Evolutionary conservation across 257 asterid genomes (phyloP).

Genomic region (Cruciata laevipes): DNA sequence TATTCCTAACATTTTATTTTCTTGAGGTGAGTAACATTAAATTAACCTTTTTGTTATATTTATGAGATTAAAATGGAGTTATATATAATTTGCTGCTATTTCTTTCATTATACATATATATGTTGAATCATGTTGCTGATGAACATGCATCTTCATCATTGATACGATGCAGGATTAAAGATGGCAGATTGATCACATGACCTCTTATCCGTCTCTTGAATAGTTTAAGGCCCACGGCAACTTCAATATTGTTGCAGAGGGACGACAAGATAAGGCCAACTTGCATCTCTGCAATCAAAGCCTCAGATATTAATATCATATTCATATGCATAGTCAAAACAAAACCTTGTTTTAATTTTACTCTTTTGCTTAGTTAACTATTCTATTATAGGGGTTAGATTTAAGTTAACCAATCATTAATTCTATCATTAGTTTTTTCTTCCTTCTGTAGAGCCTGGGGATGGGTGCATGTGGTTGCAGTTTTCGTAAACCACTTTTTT

Average conservation of each 20-base stretch:
- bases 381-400: constrained; percentile 6
- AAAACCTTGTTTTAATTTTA: background rate
- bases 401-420: constrained; percentile 11
- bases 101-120: too few relatives aligned
- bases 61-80: too few relatives aligned
- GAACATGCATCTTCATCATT: background rate
- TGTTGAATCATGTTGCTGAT: background rate
- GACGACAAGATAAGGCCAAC: constrained; percentile 36
- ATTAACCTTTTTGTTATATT: background rate
- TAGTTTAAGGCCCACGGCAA: constrained; percentile 13
- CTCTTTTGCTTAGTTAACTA: background rate
- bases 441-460: constrained; percentile 4
- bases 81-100: too few relatives aligned
- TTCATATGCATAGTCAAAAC: constrained; percentile 6
- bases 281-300: constrained; percentile 25
- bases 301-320: background rate
- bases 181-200: constrained; percentile 11
- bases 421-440: background rate
- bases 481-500: constrained; percentile 15
- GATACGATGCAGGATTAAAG: constrained; percentile 13
- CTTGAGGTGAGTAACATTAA: background rate
- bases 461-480: constrained; percentile 14
- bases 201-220: constrained; percentile 17
- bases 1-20: background rate
- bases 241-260: constrained; percentile 19